Percentiles rank a stretch among this genome's conserved stretches.
phyloP scores from a whole-genome alignment of 2,329 filamentous ascomycete genomes.

The Talaromyces atroroseus region DNA sequence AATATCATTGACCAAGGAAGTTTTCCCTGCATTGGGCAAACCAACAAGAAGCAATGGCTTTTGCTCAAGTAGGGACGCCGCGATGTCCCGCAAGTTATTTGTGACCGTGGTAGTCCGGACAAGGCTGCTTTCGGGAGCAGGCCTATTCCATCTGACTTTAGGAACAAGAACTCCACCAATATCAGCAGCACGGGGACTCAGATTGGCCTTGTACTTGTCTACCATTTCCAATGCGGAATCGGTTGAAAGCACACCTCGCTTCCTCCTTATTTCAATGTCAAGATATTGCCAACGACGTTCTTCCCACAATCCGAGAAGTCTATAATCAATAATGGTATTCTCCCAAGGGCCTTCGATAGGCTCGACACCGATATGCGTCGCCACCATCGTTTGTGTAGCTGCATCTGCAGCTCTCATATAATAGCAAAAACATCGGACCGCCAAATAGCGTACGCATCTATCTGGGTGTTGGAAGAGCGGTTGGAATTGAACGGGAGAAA shows the following conservation, averaged over 20 bases:
- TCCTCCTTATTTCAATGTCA: constrained; percentile 18
- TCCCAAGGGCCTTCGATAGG: constrained; percentile 69
- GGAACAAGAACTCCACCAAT: constrained; percentile 66
- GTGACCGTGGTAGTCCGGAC: constrained; percentile 68
- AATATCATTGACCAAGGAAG: constrained; percentile 74
- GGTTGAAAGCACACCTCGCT: constrained; percentile 16
- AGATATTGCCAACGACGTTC: constrained; percentile 50
- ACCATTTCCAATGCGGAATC: constrained; percentile 21
- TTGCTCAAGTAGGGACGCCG: constrained; percentile 58
- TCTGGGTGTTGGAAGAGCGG: constrained; percentile 57
- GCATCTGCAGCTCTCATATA: constrained; percentile 74
- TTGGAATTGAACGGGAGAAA: constrained; percentile 64
- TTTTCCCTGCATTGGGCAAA: constrained; percentile 83
- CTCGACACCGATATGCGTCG: constrained; percentile 58
- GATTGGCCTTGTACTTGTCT: constrained; percentile 24
- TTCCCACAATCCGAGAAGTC: constrained; percentile 63
- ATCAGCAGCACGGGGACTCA: constrained; percentile 58
- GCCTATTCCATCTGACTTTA: constrained; percentile 47
- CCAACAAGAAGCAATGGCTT: constrained; percentile 78
- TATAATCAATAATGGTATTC: constrained; percentile 68
- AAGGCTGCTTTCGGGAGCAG: constrained; percentile 47
- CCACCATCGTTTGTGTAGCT: constrained; percentile 67
- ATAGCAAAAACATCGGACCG: constrained; percentile 73
- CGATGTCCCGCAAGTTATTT: constrained; percentile 65
- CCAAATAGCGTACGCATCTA: constrained; percentile 67